Evolutionary conservation across 2,329 filamentous ascomycete species (phyloP).

Genomic region (Tolypocladium amazonense): DNA sequence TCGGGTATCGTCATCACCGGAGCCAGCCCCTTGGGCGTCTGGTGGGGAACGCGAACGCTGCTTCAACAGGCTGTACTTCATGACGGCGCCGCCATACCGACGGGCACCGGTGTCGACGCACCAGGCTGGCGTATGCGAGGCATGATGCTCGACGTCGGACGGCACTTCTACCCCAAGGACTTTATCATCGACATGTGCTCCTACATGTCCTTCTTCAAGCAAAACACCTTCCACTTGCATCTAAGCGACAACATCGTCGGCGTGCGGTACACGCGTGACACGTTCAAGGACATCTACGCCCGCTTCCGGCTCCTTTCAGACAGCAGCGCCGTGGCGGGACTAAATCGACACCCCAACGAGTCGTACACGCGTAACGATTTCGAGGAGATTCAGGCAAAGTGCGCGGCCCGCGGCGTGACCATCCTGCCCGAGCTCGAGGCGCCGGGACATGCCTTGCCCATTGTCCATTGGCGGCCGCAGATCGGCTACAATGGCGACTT

Average conservation of each 20-base stretch:
- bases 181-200: slow-evolving; percentile 47
- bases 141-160: slow-evolving; percentile 40
- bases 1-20: slow-evolving; percentile 35
- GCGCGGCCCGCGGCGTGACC: slow-evolving; percentile 44
- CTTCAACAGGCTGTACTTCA: slow-evolving; percentile 38
- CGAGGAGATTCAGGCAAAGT: slow-evolving; percentile 39
- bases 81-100: slow-evolving; percentile 23
- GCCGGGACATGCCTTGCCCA: slow-evolving; percentile 43
- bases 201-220: slow-evolving; percentile 51
- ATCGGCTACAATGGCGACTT: slow-evolving; percentile 34
- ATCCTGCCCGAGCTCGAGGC: slow-evolving; percentile 50
- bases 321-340: slow-evolving; percentile 30
- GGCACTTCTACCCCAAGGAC: slow-evolving; percentile 43
- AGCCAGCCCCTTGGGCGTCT: slow-evolving; percentile 42
- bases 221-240: slow-evolving; percentile 48
- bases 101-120: slow-evolving; percentile 33
- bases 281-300: slow-evolving; percentile 33
- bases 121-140: slow-evolving; percentile 41
- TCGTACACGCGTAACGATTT: slow-evolving; percentile 41
- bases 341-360: slow-evolving; percentile 42
- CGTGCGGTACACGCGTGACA: slow-evolving; percentile 10
- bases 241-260: slow-evolving; percentile 46
- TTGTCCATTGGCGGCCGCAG: slow-evolving; percentile 49
- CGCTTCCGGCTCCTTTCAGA: slow-evolving; percentile 45
- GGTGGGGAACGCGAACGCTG: slow-evolving; percentile 47